Base-by-base conservation (phyloP, 2,329 filamentous ascomycete species). In the Nemania sp. region DNA sequence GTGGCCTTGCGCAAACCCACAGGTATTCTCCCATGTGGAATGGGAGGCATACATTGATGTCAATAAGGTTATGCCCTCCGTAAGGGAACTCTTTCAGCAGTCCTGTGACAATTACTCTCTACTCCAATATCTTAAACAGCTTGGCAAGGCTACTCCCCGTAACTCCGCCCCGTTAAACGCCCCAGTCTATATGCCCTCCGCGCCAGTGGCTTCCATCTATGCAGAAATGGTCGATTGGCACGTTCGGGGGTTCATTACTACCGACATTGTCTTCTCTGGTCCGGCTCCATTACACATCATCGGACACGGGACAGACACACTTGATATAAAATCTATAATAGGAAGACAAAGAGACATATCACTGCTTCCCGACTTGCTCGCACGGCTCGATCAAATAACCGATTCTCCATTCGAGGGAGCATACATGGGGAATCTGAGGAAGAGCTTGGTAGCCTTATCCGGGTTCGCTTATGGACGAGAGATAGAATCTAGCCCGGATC, bases 351-450 rank as follows among this genome's bases (percentile, higher is more conserved):
- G 18, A 24, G 29, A 24, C 41, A 10, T 27, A 5, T 38, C 55
- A 27, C 55, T 55, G 29, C 56, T 65, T 35, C 51, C 47, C n/a
- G 3, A 13, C 10, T 58, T 64, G 38, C 52, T 57, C 13, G 2
- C 5, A 49, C 47, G 41, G 26, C 62, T 68, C 5, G 56, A 65
- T 22, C 10, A 5, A 7, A 11, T 51, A 13, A 22, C 52, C n/a
- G 18, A 58, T 29, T 65, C 62, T n/a, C 20, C 29, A 24, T 68
- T 45, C 29, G 56, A 68, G 22, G 26, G 6, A 2, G 24, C 32
- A 20, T 68, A 68, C 52, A 57, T 68, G 53, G 24, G 3, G 4
- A 15, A 29, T 32, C 27, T 68, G 10, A 52, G 45, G 32, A 27
- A 41, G 10, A 68, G 66, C 24, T n/a, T 58, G 15, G 20, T 5